phyloP scores from a whole-genome alignment of 1,284 basidiomycete species.

The Sanghuangporus weigelae region DNA sequence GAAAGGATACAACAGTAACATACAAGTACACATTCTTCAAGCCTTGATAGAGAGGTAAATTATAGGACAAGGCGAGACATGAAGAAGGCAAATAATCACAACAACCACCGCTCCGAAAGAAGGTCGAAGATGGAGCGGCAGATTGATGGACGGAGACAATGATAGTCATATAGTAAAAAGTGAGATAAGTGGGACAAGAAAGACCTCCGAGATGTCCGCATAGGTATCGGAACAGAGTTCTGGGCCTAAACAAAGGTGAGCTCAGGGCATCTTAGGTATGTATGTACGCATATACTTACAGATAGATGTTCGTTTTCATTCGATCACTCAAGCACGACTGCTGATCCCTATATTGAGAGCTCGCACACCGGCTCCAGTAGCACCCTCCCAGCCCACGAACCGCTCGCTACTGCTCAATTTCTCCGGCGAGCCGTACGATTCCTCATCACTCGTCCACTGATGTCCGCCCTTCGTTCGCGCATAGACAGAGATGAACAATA shows the following conservation, averaged over 20 bases:
- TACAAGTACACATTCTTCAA: background rate
- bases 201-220: no score
- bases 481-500: slow-evolving; percentile 93
- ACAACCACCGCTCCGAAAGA: background rate
- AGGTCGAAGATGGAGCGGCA: background rate
- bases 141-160: background rate
- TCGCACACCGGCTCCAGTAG: slow-evolving; percentile 66
- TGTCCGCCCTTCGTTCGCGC: slow-evolving; percentile 68
- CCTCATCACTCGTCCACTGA: slow-evolving; percentile 46
- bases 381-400: slow-evolving; percentile 74
- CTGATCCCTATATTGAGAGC: slow-evolving; percentile 53
- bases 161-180: background rate
- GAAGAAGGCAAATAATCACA: background rate
- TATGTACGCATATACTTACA: background rate
- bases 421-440: slow-evolving; percentile 31
- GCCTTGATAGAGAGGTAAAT: background rate
- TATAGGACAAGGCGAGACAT: background rate
- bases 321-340: background rate
- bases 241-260: background rate
- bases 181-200: no score
- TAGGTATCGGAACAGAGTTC: background rate
- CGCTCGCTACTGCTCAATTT: slow-evolving; percentile 39
- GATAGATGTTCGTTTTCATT: background rate
- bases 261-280: background rate
- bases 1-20: background rate